These are phyloP conservation scores for Mytilinidion resinicola DNA, from an alignment of 495 filamentous ascomycete species.

Conservation along the genomic window DNA sequence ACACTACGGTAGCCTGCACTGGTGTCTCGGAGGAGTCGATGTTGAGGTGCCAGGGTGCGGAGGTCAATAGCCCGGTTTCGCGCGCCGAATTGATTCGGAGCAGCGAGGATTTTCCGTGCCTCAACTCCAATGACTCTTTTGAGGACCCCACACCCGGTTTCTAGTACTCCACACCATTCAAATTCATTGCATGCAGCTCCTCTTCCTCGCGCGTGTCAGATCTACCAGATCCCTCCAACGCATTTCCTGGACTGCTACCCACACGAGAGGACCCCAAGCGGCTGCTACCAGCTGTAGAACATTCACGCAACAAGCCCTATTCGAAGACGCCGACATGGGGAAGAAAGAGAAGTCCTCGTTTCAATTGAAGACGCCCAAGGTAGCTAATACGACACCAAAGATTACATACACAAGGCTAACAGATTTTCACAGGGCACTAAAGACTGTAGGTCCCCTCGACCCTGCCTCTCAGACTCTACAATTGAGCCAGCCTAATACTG, in stretches of 20 bases:
- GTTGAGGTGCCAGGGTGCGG: too few relatives aligned
- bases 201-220: background rate
- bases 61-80: too few relatives aligned
- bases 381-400: too few relatives aligned
- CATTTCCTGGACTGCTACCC: background rate
- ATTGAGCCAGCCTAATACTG: background rate
- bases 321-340: constrained; percentile 12
- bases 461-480: background rate
- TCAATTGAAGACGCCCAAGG: constrained; percentile 35
- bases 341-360: constrained; percentile 22
- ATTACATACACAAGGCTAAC: too few relatives aligned
- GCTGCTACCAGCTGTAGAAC: background rate
- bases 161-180: background rate
- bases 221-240: background rate
- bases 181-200: background rate
- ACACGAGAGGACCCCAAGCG: background rate
- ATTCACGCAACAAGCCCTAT: constrained; percentile 6
- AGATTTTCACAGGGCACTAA: constrained; percentile 23
- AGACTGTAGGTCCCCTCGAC: constrained; percentile 26
- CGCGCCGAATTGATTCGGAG: too few relatives aligned
- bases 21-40: background rate
- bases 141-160: too few relatives aligned
- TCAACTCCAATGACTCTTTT: too few relatives aligned
- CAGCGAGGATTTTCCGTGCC: too few relatives aligned
- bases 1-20: background rate